Evolutionary conservation across 169 alveolate species (phyloP).

Genomic region (Blepharisma undulans): DNA sequence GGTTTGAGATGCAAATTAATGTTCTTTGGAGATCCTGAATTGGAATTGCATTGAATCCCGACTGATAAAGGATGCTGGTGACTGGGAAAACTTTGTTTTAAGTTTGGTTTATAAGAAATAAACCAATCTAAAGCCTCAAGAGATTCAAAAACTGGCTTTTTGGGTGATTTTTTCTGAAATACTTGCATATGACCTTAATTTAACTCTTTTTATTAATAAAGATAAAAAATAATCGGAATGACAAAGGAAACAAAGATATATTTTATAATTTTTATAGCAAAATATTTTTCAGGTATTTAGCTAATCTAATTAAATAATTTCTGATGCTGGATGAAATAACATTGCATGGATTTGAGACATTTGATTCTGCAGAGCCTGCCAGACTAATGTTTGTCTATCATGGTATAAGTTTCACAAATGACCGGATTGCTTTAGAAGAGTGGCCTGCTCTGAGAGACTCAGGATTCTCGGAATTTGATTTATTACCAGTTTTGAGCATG

Average conservation of each 20-base stretch:
- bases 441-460: background rate
- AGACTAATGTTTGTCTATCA: conserved; percentile 45
- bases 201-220: background rate
- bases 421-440: conserved; percentile 5
- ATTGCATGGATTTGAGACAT: conserved; percentile 45
- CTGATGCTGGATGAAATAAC: background rate
- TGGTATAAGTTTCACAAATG: conserved; percentile 43
- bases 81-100: background rate
- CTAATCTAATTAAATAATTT: background rate
- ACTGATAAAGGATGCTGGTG: background rate
- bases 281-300: too few species aligned
- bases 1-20: background rate
- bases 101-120: background rate
- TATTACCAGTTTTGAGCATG: conserved; percentile 23
- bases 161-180: background rate
- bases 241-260: background rate
- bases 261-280: too few species aligned
- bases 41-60: background rate
- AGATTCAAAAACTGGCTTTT: background rate
- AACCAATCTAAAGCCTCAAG: background rate
- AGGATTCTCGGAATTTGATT: background rate
- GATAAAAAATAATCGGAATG: background rate
- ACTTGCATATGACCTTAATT: background rate
- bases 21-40: background rate
- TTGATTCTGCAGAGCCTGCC: conserved; percentile 61